These are phyloP conservation scores for Hypoxylon fuscum DNA, from an alignment of 495 filamentous ascomycete species.

Conservation along the genomic window DNA sequence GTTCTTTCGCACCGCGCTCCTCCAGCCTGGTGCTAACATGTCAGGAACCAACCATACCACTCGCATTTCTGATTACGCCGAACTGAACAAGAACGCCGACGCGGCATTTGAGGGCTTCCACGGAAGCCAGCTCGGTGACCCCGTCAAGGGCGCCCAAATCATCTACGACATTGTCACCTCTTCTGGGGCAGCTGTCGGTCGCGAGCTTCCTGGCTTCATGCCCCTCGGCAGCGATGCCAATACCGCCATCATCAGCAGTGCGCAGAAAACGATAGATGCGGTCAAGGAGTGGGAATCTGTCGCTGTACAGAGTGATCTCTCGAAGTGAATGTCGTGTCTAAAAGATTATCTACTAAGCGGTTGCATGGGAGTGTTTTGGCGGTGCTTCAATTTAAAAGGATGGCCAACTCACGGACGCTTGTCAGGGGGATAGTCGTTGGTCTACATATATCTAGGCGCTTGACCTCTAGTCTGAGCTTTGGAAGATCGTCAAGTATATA, in stretches of 20 bases:
- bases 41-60: background rate
- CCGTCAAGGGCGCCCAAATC: conserved; percentile 44
- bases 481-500: too few species aligned
- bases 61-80: conserved; percentile 34
- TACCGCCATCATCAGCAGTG: conserved; percentile 9
- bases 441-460: background rate
- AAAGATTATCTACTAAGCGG: too few species aligned
- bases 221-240: conserved; percentile 38
- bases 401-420: too few species aligned
- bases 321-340: background rate
- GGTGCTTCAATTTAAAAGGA: too few species aligned
- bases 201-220: conserved; percentile 23
- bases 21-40: conserved; percentile 41
- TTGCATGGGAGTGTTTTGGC: too few species aligned
- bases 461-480: too few species aligned
- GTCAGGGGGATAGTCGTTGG: too few species aligned
- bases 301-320: conserved; percentile 5
- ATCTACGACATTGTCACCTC: conserved; percentile 50
- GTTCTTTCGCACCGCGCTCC: conserved; percentile 59
- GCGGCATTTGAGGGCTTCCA: conserved; percentile 3
- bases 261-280: conserved; percentile 5
- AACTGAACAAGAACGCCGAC: background rate
- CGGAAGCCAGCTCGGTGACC: conserved; percentile 45
- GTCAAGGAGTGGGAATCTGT: conserved; percentile 19
- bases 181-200: conserved; percentile 40